phyloP scores from a whole-genome alignment of 2,329 filamentous ascomycete species.

The Penicillium hordei region DNA sequence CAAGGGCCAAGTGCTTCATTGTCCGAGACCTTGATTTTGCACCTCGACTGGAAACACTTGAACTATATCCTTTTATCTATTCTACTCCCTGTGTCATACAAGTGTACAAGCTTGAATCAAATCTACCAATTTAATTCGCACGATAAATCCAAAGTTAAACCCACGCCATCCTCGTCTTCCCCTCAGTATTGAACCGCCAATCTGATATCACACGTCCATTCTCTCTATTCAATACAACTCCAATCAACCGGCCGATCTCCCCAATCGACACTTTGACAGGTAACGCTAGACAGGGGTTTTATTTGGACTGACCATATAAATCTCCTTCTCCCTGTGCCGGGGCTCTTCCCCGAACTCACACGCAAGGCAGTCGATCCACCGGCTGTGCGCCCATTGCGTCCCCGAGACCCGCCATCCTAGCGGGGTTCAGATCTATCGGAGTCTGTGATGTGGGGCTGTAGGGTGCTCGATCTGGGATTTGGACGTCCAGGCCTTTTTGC shows the following conservation, averaged over 20 bases:
- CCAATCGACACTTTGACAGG: background rate
- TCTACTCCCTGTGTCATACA: background rate
- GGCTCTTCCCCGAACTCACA: background rate
- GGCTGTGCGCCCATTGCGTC: constrained; percentile 10
- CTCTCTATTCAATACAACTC: background rate
- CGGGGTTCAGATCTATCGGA: constrained; percentile 24
- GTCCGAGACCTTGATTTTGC: background rate
- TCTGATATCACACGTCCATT: constrained; percentile 1
- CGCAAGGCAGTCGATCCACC: constrained; percentile 9
- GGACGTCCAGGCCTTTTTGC: background rate
- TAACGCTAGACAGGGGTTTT: constrained; percentile 6
- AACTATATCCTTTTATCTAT: too few relatives aligned
- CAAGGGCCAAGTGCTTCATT: background rate
- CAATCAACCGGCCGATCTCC: background rate
- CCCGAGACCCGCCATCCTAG: constrained; percentile 10
- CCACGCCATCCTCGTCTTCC: background rate
- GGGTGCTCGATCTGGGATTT: background rate
- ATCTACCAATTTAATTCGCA: background rate
- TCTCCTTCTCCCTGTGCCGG: background rate
- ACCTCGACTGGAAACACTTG: background rate
- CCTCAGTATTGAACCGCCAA: background rate
- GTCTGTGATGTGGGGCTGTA: background rate
- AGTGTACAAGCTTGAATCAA: background rate
- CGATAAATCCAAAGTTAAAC: background rate
- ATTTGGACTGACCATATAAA: background rate